Conservation (phyloP, 2,329 filamentous ascomycete species). For the Microdochium bolleyi region DNA sequence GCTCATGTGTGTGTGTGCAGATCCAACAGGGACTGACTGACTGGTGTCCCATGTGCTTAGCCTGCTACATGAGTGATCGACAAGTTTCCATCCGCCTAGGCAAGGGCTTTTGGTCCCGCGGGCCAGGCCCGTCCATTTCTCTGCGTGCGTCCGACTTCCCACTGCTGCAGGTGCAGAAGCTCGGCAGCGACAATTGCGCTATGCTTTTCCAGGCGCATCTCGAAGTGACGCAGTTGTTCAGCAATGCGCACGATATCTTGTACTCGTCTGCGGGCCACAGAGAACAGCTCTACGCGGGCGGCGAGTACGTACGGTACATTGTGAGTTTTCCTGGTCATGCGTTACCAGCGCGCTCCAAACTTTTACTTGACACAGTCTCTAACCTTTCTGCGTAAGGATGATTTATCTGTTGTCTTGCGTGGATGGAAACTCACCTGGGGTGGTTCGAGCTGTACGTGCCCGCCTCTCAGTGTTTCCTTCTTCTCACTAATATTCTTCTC, state of each 20-base stretch:
- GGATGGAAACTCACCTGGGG: slow-evolving; percentile 67
- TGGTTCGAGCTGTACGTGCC: slow-evolving; percentile 47
- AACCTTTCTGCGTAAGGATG: slow-evolving; percentile 34
- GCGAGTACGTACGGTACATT: slow-evolving; percentile 68
- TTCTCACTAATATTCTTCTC: neutral
- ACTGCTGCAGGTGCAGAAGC: slow-evolving; percentile 48
- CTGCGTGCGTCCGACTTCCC: slow-evolving; percentile 60
- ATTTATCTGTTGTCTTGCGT: slow-evolving; percentile 60
- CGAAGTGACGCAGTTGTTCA: slow-evolving; percentile 64
- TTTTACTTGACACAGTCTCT: neutral
- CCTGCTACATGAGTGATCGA: slow-evolving; percentile 59
- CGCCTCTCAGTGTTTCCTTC: neutral
- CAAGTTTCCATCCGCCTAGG: slow-evolving; percentile 65
- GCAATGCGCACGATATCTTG: slow-evolving; percentile 65
- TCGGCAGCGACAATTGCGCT: slow-evolving; percentile 58
- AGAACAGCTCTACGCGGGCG: slow-evolving; percentile 61
- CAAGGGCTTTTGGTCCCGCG: slow-evolving; percentile 66
- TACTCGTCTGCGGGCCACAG: slow-evolving; percentile 65
- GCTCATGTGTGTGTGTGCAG: slow-evolving; percentile 7
- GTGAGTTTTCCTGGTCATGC: slow-evolving; percentile 10
- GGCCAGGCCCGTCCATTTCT: slow-evolving; percentile 59
- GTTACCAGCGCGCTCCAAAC: neutral
- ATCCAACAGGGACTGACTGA: neutral
- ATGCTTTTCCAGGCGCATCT: slow-evolving; percentile 64
- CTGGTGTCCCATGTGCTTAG: slow-evolving; percentile 14